A percentile compares a stretch with the other conserved stretches of the same genome.
phyloP scores from a whole-genome alignment of 148 eudicot species.

The Rhododendron molle region DNA sequence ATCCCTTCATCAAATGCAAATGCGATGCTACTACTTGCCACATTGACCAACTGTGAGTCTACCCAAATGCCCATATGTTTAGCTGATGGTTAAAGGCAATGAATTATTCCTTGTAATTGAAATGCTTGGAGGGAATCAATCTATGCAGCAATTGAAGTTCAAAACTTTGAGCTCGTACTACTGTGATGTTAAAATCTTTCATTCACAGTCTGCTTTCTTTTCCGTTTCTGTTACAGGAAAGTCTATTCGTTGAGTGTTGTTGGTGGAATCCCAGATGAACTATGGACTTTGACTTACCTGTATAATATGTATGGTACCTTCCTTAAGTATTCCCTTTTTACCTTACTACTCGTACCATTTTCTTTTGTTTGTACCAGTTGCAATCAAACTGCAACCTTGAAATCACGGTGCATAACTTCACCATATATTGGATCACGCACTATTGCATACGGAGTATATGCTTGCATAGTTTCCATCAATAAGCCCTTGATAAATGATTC shows the following conservation, averaged over 20 bases:
- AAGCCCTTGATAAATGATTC: not conserved
- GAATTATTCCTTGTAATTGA: too few species aligned
- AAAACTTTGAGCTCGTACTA: too few species aligned
- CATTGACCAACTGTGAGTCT: constrained; percentile 48
- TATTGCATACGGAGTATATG: not conserved
- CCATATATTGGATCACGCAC: not conserved
- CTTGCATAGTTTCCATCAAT: not conserved
- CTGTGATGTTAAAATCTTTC: too few species aligned
- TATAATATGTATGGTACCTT: constrained; percentile 42
- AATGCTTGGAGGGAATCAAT: too few species aligned
- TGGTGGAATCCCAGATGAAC: constrained; percentile 69
- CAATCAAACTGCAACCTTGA: not conserved
- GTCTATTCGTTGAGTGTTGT: constrained; percentile 46
- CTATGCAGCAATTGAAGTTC: not conserved
- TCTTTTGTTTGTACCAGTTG: not conserved
- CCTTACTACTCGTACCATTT: not conserved
- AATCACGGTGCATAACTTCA: not conserved
- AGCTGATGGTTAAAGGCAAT: too few species aligned
- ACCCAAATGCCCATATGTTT: too few species aligned
- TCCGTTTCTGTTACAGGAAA: constrained; percentile 40
- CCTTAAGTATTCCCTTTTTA: not conserved
- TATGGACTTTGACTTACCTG: constrained; percentile 65
- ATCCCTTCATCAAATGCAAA: constrained; percentile 68
- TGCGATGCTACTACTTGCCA: constrained; percentile 58
- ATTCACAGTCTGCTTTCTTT: not conserved